phyloP scores from a whole-genome alignment of 805 yeast species.

The Yamadazyma nakazawae region DNA sequence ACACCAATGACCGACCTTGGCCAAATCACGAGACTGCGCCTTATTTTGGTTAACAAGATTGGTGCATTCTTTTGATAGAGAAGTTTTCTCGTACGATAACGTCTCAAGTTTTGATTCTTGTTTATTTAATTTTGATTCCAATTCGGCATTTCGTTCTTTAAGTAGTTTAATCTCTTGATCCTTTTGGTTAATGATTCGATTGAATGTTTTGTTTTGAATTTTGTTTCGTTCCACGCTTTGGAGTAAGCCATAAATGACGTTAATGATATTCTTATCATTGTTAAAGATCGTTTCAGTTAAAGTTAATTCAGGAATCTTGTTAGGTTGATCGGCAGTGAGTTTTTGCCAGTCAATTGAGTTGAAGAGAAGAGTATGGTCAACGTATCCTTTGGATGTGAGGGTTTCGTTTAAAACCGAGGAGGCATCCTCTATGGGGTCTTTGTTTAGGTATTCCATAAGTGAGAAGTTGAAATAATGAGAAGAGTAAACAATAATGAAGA shows the following conservation, averaged over 20 bases:
- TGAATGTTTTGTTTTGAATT: conserved; percentile 28
- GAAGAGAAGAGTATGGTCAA: conserved; percentile 29
- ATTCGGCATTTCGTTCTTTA: conserved; percentile 18
- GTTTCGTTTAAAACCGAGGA: conserved; percentile 35
- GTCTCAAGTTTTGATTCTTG: conserved; percentile 18
- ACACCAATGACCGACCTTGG: conserved; percentile 25
- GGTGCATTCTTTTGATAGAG: conserved; percentile 16
- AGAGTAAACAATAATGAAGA: not conserved
- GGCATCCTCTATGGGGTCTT: conserved; percentile 34
- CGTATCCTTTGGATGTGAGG: conserved; percentile 34
- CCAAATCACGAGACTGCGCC: conserved; percentile 28
- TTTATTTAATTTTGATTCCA: conserved; percentile 19
- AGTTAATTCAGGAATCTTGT: conserved; percentile 12
- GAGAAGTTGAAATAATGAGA: not conserved
- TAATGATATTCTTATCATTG: conserved; percentile 37
- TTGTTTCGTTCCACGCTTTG: conserved; percentile 32
- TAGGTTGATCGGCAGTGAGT: conserved; percentile 25
- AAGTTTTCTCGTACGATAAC: conserved; percentile 4
- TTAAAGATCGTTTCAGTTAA: conserved; percentile 27
- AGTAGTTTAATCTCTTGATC: conserved; percentile 27
- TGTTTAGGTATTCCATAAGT: conserved; percentile 16
- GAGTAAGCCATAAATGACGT: conserved; percentile 32
- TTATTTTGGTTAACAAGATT: conserved; percentile 21
- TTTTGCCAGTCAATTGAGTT: conserved; percentile 33
- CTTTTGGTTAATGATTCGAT: conserved; percentile 25